Conservation (phyloP, 2,329 filamentous ascomycete species). For the Dothistroma septosporum region DNA sequence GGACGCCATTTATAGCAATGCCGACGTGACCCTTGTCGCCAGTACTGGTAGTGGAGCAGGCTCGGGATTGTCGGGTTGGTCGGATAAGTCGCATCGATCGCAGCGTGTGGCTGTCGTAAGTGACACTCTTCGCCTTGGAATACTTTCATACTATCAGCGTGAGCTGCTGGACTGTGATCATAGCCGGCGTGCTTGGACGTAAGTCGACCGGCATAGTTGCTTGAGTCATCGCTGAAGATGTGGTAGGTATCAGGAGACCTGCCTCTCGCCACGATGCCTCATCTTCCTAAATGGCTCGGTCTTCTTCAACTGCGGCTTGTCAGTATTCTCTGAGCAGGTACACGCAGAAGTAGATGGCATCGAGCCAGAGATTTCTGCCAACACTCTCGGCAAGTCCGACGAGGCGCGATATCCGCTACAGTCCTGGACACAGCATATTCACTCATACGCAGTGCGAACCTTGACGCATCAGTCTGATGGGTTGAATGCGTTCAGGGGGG, state of each 20-base stretch:
- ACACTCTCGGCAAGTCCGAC: background rate
- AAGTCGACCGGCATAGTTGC: background rate
- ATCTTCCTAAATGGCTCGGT: conserved; percentile 1
- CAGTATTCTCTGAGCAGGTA: background rate
- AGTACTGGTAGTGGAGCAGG: background rate
- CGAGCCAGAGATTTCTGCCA: background rate
- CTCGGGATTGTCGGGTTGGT: background rate
- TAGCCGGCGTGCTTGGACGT: background rate
- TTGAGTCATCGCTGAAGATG: background rate
- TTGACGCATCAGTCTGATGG: background rate
- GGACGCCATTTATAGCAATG: background rate
- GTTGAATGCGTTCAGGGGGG: background rate
- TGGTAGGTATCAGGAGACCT: background rate
- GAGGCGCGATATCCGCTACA: background rate
- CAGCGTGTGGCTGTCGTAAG: background rate
- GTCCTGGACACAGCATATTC: background rate
- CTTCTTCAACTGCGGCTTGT: background rate
- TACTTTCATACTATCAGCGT: background rate
- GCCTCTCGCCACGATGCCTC: background rate
- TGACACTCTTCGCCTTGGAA: background rate
- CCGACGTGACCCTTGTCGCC: background rate
- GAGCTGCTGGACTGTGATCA: background rate
- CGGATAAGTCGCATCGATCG: background rate
- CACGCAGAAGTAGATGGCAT: background rate
- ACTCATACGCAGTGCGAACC: background rate